Percentiles rank a stretch among this genome's conserved stretches.
Conservation (phyloP, 805 yeast genomes). For the Blastobotrys chiropterorum region DNA sequence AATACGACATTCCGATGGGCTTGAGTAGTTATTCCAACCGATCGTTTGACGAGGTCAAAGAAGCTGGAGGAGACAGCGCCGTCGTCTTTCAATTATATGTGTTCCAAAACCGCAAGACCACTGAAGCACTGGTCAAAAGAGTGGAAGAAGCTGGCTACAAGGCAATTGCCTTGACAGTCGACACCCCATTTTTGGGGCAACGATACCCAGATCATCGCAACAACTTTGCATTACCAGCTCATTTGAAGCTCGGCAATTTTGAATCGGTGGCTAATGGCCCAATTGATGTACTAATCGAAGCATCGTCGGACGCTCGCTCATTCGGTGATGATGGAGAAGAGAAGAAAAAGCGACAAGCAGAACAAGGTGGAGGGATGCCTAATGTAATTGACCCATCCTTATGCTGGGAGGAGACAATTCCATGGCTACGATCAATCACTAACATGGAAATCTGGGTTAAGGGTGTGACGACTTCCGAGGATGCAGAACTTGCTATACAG, state of each 20-base stretch:
- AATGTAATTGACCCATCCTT: constrained; percentile 27
- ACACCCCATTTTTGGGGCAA: constrained; percentile 48
- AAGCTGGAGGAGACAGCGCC: constrained; percentile 21
- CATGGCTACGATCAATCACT: constrained; percentile 31
- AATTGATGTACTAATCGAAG: constrained; percentile 22
- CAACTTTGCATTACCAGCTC: constrained; percentile 12
- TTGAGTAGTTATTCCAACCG: constrained; percentile 24
- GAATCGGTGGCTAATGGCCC: constrained; percentile 13
- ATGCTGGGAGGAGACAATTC: constrained; percentile 29
- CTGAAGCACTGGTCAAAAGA: constrained; percentile 19
- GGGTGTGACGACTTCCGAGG: constrained; percentile 64
- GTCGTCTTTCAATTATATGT: constrained; percentile 28
- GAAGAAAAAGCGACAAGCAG: constrained; percentile 8
- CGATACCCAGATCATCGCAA: constrained; percentile 40
- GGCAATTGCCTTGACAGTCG: constrained; percentile 52
- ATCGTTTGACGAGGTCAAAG: constrained; percentile 25
- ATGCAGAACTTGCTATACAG: constrained; percentile 44
- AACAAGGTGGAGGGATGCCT: constrained; percentile 12
- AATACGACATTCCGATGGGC: constrained; percentile 28
- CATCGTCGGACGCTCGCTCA: constrained; percentile 19
- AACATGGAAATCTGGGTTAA: constrained; percentile 47
- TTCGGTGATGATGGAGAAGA: constrained; percentile 12
- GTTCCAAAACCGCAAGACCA: constrained; percentile 25
- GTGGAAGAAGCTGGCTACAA: constrained; percentile 32
- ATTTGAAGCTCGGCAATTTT: constrained; percentile 26